Conservation (phyloP, 1,284 basidiomycete genomes). For the Ustilago vetiveriae region DNA sequence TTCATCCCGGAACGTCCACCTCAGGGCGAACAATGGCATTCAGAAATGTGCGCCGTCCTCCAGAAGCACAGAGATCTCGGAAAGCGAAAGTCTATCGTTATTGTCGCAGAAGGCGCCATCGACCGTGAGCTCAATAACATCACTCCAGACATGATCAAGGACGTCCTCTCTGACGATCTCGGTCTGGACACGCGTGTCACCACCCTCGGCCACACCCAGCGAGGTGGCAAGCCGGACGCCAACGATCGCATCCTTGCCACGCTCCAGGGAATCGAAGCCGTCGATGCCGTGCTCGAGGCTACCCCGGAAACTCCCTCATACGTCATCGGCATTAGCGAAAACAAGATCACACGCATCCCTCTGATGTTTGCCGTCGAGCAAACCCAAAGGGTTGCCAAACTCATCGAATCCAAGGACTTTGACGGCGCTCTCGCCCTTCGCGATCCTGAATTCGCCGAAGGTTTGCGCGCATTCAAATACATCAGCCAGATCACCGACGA, state of each 20-base stretch:
- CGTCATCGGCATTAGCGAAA: slow-evolving; percentile 95
- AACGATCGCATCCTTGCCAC: slow-evolving; percentile 93
- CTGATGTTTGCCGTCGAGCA: slow-evolving; percentile 87
- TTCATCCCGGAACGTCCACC: slow-evolving; percentile 96
- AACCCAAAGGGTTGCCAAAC: slow-evolving; percentile 85
- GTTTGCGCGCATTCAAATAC: slow-evolving; percentile 80
- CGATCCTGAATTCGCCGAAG: slow-evolving; percentile 90
- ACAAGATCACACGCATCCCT: slow-evolving; percentile 90
- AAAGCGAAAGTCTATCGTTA: slow-evolving; percentile 97
- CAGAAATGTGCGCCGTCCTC: slow-evolving; percentile 89
- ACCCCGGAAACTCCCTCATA: slow-evolving; percentile 91
- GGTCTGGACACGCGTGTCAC: slow-evolving; percentile 96
- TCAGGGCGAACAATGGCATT: slow-evolving; percentile 81
- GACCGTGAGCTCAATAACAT: slow-evolving; percentile 89
- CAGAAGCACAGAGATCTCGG: slow-evolving; percentile 88
- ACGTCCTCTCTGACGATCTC: slow-evolving; percentile 84
- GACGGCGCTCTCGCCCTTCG: slow-evolving; percentile 84
- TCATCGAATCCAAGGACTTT: slow-evolving; percentile 86
- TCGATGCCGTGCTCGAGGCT: slow-evolving; percentile 87
- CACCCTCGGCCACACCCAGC: slow-evolving; percentile 96
- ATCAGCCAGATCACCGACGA: slow-evolving; percentile 70
- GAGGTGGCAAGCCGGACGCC: slow-evolving; percentile 91
- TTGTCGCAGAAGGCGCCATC: slow-evolving; percentile 94
- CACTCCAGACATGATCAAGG: slow-evolving; percentile 86
- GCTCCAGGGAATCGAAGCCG: slow-evolving; percentile 91